Conservation (phyloP, 2,329 filamentous ascomycete genomes). For the Metarhizium sp. region DNA sequence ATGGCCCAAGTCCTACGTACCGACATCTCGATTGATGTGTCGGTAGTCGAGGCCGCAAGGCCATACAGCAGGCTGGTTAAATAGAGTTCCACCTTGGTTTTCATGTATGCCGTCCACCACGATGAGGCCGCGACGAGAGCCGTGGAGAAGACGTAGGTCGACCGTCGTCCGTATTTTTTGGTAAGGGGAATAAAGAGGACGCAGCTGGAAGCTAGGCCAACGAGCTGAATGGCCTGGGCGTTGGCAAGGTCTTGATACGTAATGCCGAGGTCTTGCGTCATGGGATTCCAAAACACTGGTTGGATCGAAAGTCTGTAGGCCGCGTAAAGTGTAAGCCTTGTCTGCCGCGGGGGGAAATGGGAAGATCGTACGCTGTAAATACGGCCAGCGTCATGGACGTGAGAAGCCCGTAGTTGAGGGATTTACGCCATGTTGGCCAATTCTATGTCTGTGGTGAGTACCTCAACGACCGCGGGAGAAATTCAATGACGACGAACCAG, state of each 20-base stretch:
- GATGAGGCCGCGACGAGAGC: constrained; percentile 12
- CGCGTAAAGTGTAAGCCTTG: too few species aligned
- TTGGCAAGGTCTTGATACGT: constrained; percentile 16
- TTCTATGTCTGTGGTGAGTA: constrained; percentile 8
- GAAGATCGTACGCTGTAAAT: constrained; percentile 10
- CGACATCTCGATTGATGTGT: constrained; percentile 29
- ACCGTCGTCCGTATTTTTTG: constrained; percentile 24
- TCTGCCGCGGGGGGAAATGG: too few species aligned
- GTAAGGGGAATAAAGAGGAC: constrained; percentile 25
- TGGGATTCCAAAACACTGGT: constrained; percentile 12
- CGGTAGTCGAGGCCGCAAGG: constrained; percentile 28
- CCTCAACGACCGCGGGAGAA: not conserved
- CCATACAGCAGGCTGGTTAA: constrained; percentile 19
- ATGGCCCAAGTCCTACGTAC: constrained; percentile 7
- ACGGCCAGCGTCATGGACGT: constrained; percentile 12
- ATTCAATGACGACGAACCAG: constrained; percentile 1
- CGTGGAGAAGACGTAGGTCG: constrained; percentile 18
- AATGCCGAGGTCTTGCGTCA: constrained; percentile 16
- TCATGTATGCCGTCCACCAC: constrained; percentile 15
- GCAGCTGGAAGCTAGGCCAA: constrained; percentile 22
- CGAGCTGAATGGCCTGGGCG: constrained; percentile 18
- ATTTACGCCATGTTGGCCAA: constrained; percentile 15
- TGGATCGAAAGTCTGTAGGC: constrained; percentile 8
- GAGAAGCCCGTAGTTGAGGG: constrained; percentile 13
- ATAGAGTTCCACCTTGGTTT: constrained; percentile 14